phyloP scores from a whole-genome alignment of 2,329 filamentous ascomycete species.

The Neurospora sp. region DNA sequence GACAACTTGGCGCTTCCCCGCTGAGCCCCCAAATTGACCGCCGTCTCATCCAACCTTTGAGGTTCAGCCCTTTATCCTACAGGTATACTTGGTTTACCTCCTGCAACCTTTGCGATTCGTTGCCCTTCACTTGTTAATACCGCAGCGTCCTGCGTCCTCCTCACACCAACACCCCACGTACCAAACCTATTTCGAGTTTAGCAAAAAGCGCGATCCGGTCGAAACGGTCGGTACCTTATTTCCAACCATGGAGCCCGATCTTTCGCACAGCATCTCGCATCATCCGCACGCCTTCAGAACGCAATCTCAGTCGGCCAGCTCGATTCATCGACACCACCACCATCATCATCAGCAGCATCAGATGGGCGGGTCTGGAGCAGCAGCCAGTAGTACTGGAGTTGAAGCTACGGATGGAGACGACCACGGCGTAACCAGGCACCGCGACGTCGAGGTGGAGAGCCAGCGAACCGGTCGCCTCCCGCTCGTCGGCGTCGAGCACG shows the following conservation, averaged over 20 bases:
- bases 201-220: background rate
- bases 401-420: slow-evolving; percentile 15
- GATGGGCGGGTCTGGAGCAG: background rate
- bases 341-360: background rate
- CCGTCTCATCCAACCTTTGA: background rate
- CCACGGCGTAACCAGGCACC: slow-evolving; percentile 16
- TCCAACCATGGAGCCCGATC: slow-evolving; percentile 21
- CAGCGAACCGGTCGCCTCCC: slow-evolving; percentile 42
- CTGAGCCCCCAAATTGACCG: background rate
- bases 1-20: background rate
- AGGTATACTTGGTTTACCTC: background rate
- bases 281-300: slow-evolving; percentile 21
- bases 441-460: slow-evolving; percentile 45
- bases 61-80: background rate
- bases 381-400: slow-evolving; percentile 16
- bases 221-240: background rate
- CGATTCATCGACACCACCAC: slow-evolving; percentile 1
- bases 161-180: background rate
- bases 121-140: background rate
- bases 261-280: slow-evolving; percentile 23
- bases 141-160: background rate
- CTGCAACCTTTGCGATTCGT: background rate
- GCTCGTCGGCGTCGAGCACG: slow-evolving; percentile 53
- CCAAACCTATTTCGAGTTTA: background rate
- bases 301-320: slow-evolving; percentile 15